Percentiles rank a stretch among this genome's conserved stretches.
Conservation (phyloP, 768 basidiomycete genomes). For the Suillus paluster region DNA sequence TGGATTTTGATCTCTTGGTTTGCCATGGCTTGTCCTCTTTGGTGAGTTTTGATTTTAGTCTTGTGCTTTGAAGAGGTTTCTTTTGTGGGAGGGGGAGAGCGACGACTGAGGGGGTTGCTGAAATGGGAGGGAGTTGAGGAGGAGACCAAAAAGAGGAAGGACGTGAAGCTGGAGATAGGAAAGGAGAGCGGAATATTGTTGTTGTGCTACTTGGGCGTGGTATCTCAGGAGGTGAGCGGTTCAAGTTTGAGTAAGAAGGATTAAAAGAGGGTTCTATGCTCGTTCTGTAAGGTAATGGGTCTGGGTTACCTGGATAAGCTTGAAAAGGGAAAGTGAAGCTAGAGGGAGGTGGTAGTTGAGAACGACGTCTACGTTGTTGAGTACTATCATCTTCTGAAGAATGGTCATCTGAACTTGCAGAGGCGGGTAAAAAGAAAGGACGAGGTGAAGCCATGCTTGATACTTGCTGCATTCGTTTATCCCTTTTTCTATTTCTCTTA, state of each 20-base stretch:
- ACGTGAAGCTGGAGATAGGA: slow-evolving; percentile 72
- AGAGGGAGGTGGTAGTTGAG: slow-evolving; percentile 41
- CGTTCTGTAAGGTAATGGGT: slow-evolving; percentile 55
- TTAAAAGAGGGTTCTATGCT: no score
- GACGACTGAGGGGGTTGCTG: slow-evolving; percentile 30
- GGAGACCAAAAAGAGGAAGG: slow-evolving; percentile 67
- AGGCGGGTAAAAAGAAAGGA: slow-evolving; percentile 40
- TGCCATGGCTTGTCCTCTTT: slow-evolving; percentile 53
- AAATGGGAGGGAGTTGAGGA: slow-evolving; percentile 39
- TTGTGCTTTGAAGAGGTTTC: slow-evolving; percentile 46
- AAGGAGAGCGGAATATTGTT: slow-evolving; percentile 64
- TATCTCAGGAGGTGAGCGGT: slow-evolving; percentile 41
- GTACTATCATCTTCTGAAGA: slow-evolving; percentile 16
- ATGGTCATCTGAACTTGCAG: slow-evolving; percentile 27
- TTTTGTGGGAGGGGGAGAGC: slow-evolving; percentile 43
- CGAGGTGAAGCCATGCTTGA: slow-evolving; percentile 36
- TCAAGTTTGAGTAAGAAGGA: no score
- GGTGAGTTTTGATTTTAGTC: slow-evolving; percentile 54
- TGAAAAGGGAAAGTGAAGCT: slow-evolving; percentile 57
- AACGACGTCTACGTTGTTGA: neutral
- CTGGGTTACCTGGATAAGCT: slow-evolving; percentile 68
- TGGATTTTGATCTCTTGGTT: no score
- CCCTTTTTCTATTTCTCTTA: no score
- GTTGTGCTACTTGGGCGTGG: slow-evolving; percentile 49
- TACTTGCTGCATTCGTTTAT: no score